phyloP scores from a whole-genome alignment of 1,284 basidiomycete genomes.

The Vanrija humicola region DNA sequence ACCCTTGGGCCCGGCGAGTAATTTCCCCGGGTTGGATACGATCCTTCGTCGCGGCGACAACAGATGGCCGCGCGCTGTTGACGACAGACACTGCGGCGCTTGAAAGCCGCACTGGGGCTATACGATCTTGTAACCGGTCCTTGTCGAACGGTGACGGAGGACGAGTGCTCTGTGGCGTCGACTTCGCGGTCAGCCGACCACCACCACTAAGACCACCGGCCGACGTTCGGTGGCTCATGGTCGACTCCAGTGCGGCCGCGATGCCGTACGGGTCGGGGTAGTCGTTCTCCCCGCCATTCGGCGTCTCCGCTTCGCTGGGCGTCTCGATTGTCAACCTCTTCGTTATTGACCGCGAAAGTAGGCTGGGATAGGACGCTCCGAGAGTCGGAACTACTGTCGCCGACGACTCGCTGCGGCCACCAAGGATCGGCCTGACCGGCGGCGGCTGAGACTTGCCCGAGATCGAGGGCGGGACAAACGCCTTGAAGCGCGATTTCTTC shows the following conservation, averaged over 20 bases:
- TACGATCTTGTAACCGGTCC: background rate
- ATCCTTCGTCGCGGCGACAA: constrained; percentile 3
- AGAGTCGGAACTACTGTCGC: background rate
- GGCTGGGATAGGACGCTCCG: background rate
- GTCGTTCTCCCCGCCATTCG: constrained; percentile 13
- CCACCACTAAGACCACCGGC: background rate
- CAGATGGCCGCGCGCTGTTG: constrained; percentile 9
- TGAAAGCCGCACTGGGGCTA: background rate
- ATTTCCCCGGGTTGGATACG: constrained; percentile 5
- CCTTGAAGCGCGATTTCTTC: constrained; percentile 9
- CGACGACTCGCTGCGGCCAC: background rate
- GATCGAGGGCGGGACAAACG: constrained; percentile 19
- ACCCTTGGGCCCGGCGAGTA: constrained; percentile 7
- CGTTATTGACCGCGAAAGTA: background rate
- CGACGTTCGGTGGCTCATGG: background rate
- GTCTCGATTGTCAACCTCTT: constrained; percentile 12
- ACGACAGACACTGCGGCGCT: constrained; percentile 1
- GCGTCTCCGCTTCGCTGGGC: constrained; percentile 9
- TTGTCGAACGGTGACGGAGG: constrained; percentile 5
- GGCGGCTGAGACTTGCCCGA: background rate
- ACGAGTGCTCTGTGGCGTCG: constrained; percentile 17
- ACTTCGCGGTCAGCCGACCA: constrained; percentile 3
- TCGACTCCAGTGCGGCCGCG: constrained; percentile 10
- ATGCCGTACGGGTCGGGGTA: constrained; percentile 33
- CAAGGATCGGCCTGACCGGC: background rate